These are phyloP conservation scores for Jatropha curcas DNA, from an alignment of 345 rosid species.

Conservation along the genomic window DNA sequence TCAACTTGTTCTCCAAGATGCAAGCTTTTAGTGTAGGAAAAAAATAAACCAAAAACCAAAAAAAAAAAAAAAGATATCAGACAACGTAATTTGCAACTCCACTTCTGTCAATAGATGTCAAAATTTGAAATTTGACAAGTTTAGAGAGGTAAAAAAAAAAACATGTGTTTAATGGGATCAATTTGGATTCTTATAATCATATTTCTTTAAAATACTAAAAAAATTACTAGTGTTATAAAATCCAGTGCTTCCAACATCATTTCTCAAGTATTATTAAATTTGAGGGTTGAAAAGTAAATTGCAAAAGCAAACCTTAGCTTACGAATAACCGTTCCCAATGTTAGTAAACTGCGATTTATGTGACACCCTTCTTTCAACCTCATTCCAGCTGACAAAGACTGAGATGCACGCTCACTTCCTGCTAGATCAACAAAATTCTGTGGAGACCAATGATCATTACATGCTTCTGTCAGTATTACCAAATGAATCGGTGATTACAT, in stretches of 20 bases:
- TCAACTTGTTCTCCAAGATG: no score
- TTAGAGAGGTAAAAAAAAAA: no score
- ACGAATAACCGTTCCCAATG: slow-evolving; percentile 92
- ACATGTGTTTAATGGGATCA: not conserved
- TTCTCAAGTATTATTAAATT: not conserved
- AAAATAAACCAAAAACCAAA: no score
- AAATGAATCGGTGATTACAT: slow-evolving; percentile 8
- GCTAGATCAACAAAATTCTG: slow-evolving; percentile 94
- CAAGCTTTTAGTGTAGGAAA: no score
- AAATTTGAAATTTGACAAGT: not conserved
- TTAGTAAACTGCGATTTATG: slow-evolving; percentile 87
- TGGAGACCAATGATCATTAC: slow-evolving; percentile 19
- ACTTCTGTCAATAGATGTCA: not conserved
- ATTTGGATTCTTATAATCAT: not conserved
- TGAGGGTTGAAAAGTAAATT: not conserved
- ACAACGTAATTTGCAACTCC: no score
- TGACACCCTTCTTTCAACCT: slow-evolving; percentile 97
- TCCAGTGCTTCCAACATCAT: not conserved
- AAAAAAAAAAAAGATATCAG: no score
- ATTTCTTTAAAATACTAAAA: not conserved
- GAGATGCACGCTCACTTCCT: slow-evolving; percentile 98
- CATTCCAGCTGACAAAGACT: slow-evolving; percentile 77
- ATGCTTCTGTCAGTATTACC: not conserved
- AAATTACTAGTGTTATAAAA: not conserved
- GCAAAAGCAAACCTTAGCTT: slow-evolving; percentile 72